These are phyloP conservation scores for Colletotrichum camelliae DNA, from an alignment of 2,329 filamentous ascomycete genomes.

Conservation along the genomic window DNA sequence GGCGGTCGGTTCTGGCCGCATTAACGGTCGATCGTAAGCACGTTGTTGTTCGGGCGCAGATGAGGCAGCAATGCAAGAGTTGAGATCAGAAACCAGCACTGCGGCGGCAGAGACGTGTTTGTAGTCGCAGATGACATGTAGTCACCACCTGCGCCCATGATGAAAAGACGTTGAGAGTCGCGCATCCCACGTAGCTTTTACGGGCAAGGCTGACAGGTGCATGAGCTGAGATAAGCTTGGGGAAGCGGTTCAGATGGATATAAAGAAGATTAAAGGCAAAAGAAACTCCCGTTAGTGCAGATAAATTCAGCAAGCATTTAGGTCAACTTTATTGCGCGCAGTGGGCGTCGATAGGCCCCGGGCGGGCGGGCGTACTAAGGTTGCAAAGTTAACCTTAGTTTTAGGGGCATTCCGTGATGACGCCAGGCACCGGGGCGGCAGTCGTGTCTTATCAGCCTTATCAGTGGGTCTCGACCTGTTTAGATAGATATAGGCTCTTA, in stretches of 20 bases:
- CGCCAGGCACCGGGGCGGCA: background rate
- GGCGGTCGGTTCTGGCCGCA: background rate
- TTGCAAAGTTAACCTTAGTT: slow-evolving; percentile 6
- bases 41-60: background rate
- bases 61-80: background rate
- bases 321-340: slow-evolving; percentile 2
- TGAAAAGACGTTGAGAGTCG: background rate
- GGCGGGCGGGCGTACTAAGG: background rate
- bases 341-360: background rate
- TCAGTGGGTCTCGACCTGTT: background rate
- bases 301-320: background rate
- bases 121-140: background rate
- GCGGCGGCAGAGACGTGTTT: background rate
- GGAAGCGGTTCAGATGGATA: slow-evolving; percentile 12
- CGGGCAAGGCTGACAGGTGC: slow-evolving; percentile 6
- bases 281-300: background rate
- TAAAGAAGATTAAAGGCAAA: background rate
- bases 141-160: background rate
- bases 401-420: background rate
- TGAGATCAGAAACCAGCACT: background rate
- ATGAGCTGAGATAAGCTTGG: background rate
- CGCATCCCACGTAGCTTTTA: background rate
- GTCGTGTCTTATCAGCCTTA: background rate
- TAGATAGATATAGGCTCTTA: background rate
- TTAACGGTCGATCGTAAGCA: background rate